These are phyloP conservation scores for Chlorella vulgaris DNA, from an alignment of 139 green algal genomes.

Conservation along the genomic window DNA sequence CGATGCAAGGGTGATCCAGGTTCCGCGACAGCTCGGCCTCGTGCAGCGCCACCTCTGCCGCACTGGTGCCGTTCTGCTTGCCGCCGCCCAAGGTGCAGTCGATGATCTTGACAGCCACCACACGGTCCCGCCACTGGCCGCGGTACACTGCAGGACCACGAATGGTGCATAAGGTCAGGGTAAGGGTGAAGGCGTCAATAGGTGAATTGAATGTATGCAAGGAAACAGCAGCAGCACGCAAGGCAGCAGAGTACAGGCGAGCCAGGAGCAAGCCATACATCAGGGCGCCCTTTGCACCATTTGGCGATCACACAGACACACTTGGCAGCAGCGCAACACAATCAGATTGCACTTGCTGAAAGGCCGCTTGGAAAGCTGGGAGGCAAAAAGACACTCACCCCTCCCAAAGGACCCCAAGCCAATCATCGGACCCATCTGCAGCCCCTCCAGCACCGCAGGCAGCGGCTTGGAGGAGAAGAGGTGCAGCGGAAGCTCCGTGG, in stretches of 20 bases:
- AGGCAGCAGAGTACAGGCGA: too few species aligned
- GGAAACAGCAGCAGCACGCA: too few species aligned
- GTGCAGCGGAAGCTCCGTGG: background rate
- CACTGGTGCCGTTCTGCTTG: background rate
- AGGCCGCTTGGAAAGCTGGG: background rate
- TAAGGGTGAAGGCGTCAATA: background rate
- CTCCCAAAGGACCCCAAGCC: slow-evolving; percentile 27
- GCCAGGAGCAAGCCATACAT: too few species aligned
- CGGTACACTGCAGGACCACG: slow-evolving; percentile 29
- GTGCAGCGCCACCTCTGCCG: background rate
- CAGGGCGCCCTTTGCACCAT: too few species aligned
- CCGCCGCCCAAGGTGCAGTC: background rate
- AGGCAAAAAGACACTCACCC: background rate
- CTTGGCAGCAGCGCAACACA: too few species aligned
- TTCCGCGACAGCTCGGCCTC: slow-evolving; percentile 23
- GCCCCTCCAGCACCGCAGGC: slow-evolving; percentile 9
- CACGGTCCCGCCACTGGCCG: background rate
- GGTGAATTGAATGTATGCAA: too few species aligned
- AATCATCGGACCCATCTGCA: slow-evolving; percentile 31
- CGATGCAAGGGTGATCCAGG: slow-evolving; percentile 30
- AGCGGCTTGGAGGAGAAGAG: slow-evolving; percentile 1
- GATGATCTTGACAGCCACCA: slow-evolving; percentile 34
- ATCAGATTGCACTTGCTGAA: too few species aligned
- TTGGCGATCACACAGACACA: too few species aligned
- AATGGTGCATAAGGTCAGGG: background rate